These are phyloP conservation scores for Saccharomyces uvarum DNA, from an alignment of 1,139 yeast genomes.

Conservation along the genomic window DNA sequence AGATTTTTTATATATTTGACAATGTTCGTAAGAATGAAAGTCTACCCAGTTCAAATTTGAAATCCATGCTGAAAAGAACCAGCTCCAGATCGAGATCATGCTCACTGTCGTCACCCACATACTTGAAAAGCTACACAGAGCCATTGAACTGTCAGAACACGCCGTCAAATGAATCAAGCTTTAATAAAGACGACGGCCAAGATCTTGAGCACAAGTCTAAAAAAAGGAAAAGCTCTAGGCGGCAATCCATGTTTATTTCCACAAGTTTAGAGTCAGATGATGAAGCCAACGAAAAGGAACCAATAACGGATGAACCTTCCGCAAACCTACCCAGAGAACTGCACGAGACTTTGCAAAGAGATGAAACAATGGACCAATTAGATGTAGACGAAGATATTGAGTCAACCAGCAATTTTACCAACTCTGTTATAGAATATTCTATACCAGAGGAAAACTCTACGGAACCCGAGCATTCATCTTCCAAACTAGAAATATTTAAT, in stretches of 20 bases:
- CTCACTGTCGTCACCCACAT: conserved; percentile 2
- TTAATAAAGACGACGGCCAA: conserved; percentile 7
- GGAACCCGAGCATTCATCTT: conserved; percentile 11
- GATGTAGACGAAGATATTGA: conserved; percentile 12
- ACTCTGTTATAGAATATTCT: conserved; percentile 28
- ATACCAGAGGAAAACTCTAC: conserved; percentile 26
- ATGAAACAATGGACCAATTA: neutral
- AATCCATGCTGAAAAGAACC: neutral
- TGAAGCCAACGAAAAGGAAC: neutral
- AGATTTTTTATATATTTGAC: conserved; percentile 37
- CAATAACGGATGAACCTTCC: neutral
- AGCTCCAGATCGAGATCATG: neutral
- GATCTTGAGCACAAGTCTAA: conserved; percentile 19
- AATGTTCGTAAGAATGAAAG: conserved; percentile 35
- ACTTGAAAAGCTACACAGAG: neutral
- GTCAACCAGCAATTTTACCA: conserved; percentile 21
- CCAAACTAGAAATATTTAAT: conserved; percentile 20
- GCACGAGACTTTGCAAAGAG: neutral
- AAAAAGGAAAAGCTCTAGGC: conserved; percentile 34
- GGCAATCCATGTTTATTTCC: conserved; percentile 35
- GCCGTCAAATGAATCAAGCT: conserved; percentile 3
- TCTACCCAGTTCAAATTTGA: conserved; percentile 15
- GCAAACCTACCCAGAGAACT: neutral
- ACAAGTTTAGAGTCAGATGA: conserved; percentile 22
- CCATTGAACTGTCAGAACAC: neutral